Evolutionary conservation across 164 flowering plant species (phyloP).

Genomic region (Protea cynaroides): DNA sequence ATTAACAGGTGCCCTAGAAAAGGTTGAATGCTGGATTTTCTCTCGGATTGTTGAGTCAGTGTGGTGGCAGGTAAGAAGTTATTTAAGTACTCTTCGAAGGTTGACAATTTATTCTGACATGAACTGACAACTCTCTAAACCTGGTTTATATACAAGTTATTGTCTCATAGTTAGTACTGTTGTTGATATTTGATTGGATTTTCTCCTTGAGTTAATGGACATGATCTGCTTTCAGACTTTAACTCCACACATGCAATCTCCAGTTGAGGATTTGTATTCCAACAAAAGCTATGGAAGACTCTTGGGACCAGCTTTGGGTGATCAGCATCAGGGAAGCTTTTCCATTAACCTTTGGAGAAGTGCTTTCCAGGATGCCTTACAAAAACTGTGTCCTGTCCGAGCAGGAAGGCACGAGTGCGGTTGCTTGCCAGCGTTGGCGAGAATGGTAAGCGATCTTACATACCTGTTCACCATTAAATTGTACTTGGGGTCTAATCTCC

Average conservation of each 20-base stretch:
- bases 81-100: too few relatives aligned
- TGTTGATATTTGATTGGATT: not conserved
- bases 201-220: not conserved
- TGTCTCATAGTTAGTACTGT: not conserved
- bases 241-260: constrained; percentile 91
- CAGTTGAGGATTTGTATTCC: constrained; percentile 25
- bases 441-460: constrained; percentile 50
- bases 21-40: constrained; percentile 92
- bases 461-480: not conserved
- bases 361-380: constrained; percentile 86
- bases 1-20: constrained; percentile 71
- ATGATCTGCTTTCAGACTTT: constrained; percentile 48
- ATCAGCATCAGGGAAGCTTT: constrained; percentile 78
- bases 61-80: constrained; percentile 92
- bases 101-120: not conserved
- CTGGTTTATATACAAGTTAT: not conserved
- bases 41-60: constrained; percentile 91
- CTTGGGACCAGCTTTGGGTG: constrained; percentile 67
- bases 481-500: not conserved
- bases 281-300: constrained; percentile 35
- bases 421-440: constrained; percentile 85
- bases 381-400: constrained; percentile 89
- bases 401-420: constrained; percentile 95
- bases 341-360: constrained; percentile 79
- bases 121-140: not conserved